Percentiles rank a stretch among this genome's conserved stretches.
These are phyloP conservation scores for Cucurbita moschata DNA, from an alignment of 306 rosid genomes.

Conservation along the genomic window DNA sequence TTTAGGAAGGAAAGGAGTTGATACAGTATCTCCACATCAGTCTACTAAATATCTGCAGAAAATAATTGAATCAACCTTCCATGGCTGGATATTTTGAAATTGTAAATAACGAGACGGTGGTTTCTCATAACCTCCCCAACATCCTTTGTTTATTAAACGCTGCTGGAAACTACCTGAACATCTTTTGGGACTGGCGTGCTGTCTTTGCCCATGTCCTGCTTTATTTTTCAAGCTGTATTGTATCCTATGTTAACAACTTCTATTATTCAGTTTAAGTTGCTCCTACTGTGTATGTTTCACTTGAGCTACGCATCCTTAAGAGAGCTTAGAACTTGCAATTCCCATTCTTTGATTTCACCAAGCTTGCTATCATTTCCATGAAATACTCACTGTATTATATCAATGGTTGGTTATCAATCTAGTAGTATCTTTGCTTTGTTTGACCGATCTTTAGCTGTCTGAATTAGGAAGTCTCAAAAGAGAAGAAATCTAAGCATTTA, in stretches of 20 bases:
- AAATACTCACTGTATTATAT: not conserved
- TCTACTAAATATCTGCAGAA: not conserved
- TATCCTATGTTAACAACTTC: not conserved
- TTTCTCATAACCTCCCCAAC: not conserved
- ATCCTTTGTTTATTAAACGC: not conserved
- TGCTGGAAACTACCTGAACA: slow-evolving; percentile 1
- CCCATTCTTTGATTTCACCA: not conserved
- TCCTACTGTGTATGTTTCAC: not conserved
- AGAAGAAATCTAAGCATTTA: not conserved
- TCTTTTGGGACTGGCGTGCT: not conserved
- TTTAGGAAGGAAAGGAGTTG: not conserved
- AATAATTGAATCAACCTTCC: not conserved
- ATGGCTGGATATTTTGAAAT: not conserved
- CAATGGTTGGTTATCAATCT: not conserved
- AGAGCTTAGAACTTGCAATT: not conserved
- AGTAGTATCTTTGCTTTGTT: not conserved
- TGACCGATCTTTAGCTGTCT: not conserved
- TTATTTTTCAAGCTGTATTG: not conserved
- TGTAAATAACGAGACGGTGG: not conserved
- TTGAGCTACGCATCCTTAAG: not conserved
- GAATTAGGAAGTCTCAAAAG: not conserved
- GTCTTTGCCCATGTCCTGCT: not conserved
- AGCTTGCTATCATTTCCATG: not conserved
- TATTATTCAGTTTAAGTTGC: not conserved
- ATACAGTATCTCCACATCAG: not conserved